These are phyloP conservation scores for Talaromyces sp. DNA, from an alignment of 2,329 filamentous ascomycete genomes.

Conservation along the genomic window DNA sequence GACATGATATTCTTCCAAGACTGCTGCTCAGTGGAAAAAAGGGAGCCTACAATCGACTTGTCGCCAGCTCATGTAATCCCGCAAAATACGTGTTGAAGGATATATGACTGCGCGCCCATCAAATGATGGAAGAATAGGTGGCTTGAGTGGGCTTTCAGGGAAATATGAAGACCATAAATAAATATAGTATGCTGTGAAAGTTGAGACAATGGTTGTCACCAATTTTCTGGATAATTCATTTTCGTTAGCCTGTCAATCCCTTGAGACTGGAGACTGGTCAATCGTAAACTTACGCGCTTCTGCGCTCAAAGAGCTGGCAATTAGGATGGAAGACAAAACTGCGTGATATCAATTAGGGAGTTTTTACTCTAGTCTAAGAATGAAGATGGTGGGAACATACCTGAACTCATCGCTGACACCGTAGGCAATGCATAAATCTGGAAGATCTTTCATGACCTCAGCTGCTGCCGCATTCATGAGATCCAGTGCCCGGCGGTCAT, in stretches of 20 bases:
- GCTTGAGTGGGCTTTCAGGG: constrained; percentile 67
- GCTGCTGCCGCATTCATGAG: constrained; percentile 95
- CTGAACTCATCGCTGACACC: constrained; percentile 93
- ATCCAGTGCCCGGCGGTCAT: constrained; percentile 81
- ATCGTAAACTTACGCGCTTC: constrained; percentile 64
- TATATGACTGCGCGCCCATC: constrained; percentile 92
- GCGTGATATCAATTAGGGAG: neutral
- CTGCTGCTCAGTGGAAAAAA: too few species aligned
- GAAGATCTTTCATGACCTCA: constrained; percentile 78
- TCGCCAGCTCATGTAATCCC: constrained; percentile 96
- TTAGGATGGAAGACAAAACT: constrained; percentile 89
- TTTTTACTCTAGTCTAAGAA: too few species aligned
- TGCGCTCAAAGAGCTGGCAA: constrained; percentile 80
- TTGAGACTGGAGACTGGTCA: neutral
- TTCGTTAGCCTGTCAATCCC: too few species aligned
- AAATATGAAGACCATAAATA: constrained; percentile 79
- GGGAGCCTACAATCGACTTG: constrained; percentile 84
- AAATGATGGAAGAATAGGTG: constrained; percentile 78
- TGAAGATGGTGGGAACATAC: too few species aligned
- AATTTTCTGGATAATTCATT: constrained; percentile 72
- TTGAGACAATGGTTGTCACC: constrained; percentile 85
- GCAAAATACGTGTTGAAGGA: constrained; percentile 76
- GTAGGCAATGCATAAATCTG: constrained; percentile 85
- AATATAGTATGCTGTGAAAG: constrained; percentile 90
- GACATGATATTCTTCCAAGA: neutral